Conservation (phyloP, 306 rosid species). For the Rosa rugosa region DNA sequence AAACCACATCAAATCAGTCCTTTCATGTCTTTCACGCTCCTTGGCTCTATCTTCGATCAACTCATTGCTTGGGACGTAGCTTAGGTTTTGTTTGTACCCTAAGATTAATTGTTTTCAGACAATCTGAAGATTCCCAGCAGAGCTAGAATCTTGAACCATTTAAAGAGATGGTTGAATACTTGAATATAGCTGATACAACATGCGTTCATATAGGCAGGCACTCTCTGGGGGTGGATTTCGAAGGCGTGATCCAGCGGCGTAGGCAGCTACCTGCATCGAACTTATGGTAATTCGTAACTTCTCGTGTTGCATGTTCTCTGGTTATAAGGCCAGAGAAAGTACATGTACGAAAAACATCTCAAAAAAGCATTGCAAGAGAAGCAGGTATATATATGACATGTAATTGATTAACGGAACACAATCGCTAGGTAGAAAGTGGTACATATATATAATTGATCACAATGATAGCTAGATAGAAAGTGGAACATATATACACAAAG, state of each 20-base stretch:
- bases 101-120: background rate
- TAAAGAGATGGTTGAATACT: background rate
- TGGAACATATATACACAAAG: background rate
- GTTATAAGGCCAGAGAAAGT: background rate
- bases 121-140: background rate
- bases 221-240: no score
- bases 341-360: background rate
- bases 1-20: conserved; percentile 1
- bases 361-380: background rate
- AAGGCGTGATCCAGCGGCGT: no score
- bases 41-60: background rate
- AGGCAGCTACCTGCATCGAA: no score
- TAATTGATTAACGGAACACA: background rate
- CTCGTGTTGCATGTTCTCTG: no score
- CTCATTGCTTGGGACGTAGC: background rate
- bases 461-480: background rate
- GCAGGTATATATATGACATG: background rate
- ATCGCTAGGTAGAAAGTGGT: background rate
- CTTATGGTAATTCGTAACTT: no score
- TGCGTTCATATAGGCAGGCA: no score
- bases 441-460: background rate
- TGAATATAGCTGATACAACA: background rate
- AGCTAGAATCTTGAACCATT: background rate
- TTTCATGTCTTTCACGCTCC: background rate
- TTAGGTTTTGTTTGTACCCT: background rate